Conservation (phyloP, 2,329 filamentous ascomycete genomes). For the Venturia nashicola region DNA sequence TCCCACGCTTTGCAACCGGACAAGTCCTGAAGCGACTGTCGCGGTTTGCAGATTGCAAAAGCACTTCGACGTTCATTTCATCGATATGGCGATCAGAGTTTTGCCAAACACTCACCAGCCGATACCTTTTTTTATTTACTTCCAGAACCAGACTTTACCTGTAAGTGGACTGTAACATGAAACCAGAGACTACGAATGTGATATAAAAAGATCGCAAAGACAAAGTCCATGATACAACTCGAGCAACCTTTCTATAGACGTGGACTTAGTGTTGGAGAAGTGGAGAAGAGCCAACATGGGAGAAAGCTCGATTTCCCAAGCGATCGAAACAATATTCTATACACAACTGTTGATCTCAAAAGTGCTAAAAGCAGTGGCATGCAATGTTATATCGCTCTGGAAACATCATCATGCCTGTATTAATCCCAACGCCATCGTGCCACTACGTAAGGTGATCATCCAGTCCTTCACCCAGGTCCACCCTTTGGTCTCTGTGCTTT, state of each 20-base stretch:
- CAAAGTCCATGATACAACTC: too few species aligned
- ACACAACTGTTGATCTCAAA: not conserved
- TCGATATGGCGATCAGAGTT: too few species aligned
- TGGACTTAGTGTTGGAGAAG: not conserved
- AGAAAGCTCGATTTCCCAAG: not conserved
- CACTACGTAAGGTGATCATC: not conserved
- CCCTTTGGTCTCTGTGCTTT: constrained; percentile 7
- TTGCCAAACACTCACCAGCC: too few species aligned
- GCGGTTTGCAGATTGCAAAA: too few species aligned
- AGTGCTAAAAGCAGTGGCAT: not conserved
- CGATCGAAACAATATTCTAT: not conserved
- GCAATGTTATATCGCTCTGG: not conserved
- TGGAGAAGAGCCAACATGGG: not conserved
- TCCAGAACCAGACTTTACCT: too few species aligned
- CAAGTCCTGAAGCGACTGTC: too few species aligned
- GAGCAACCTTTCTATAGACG: not conserved
- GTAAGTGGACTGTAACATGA: too few species aligned
- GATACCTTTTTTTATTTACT: too few species aligned
- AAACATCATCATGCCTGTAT: not conserved
- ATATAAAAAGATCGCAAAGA: too few species aligned
- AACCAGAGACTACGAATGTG: too few species aligned
- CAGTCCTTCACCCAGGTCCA: not conserved
- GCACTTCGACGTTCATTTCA: too few species aligned
- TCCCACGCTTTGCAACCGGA: too few species aligned
- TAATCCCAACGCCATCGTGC: not conserved